A percentile compares a stretch with the other conserved stretches of the same genome.
These are phyloP conservation scores for Lactarius hatsudake DNA, from an alignment of 768 basidiomycete species.

Conservation along the genomic window DNA sequence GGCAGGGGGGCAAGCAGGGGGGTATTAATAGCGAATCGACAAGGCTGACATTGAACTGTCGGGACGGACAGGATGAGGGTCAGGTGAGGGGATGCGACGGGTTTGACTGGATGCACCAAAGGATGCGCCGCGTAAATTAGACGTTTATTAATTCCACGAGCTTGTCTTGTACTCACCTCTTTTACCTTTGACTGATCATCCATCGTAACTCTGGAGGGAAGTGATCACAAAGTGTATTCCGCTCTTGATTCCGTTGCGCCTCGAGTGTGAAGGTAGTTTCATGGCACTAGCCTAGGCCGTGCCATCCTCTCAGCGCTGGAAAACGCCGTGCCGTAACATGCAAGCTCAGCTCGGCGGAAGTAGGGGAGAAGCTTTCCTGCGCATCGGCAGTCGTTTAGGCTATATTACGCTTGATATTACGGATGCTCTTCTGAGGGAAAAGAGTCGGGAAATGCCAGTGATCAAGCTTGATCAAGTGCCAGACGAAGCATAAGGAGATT, in stretches of 20 bases:
- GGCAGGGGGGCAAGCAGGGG: not conserved
- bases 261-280: constrained; percentile 4
- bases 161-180: not conserved
- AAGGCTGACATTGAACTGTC: not conserved
- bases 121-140: not conserved
- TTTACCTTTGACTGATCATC: not conserved
- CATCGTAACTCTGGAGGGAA: not conserved
- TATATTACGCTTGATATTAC: not conserved
- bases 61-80: not conserved
- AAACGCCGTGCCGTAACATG: no score
- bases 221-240: not conserved
- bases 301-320: not conserved
- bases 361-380: no score
- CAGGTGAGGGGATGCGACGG: no score
- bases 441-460: not conserved
- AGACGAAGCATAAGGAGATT: not conserved
- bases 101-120: no score
- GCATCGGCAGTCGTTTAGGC: not conserved
- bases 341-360: no score
- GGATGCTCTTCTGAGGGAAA: not conserved
- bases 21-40: not conserved
- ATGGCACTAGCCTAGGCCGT: not conserved
- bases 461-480: not conserved
- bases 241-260: no score
- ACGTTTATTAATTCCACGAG: not conserved